Percentiles rank a stretch among this genome's conserved stretches.
Evolutionary conservation across 495 filamentous ascomycete species (phyloP).

Genomic region (Podospora appendiculata): DNA sequence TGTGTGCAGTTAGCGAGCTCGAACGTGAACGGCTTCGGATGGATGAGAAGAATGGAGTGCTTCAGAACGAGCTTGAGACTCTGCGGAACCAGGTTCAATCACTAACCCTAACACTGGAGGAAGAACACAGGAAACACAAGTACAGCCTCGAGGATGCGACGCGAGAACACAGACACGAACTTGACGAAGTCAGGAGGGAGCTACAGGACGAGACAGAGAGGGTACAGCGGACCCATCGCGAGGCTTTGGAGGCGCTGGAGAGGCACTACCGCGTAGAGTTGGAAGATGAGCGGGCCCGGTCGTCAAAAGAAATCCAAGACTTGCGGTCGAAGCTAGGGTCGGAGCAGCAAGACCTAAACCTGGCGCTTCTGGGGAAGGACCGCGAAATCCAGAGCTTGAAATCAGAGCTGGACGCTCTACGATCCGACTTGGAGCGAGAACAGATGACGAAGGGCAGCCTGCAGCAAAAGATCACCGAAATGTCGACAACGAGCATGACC

Average conservation of each 20-base stretch:
- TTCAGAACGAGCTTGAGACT: slow-evolving; percentile 53
- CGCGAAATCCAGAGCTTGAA: slow-evolving; percentile 49
- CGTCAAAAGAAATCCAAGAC: slow-evolving; percentile 57
- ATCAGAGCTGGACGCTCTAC: slow-evolving; percentile 44
- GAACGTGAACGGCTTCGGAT: slow-evolving; percentile 54
- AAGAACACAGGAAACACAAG: slow-evolving; percentile 23
- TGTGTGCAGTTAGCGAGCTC: slow-evolving; percentile 53
- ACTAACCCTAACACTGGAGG: slow-evolving; percentile 20
- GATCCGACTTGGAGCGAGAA: slow-evolving; percentile 53
- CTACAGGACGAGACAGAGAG: slow-evolving; percentile 22
- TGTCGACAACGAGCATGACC: slow-evolving; percentile 51
- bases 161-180: slow-evolving; percentile 20
- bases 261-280: slow-evolving; percentile 28
- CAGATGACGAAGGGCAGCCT: slow-evolving; percentile 15
- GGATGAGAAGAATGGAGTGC: slow-evolving; percentile 42
- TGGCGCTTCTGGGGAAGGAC: slow-evolving; percentile 55
- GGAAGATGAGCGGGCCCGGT: slow-evolving; percentile 53
- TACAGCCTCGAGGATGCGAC: slow-evolving; percentile 33
- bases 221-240: slow-evolving; percentile 20
- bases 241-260: slow-evolving; percentile 39
- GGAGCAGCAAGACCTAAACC: slow-evolving; percentile 55
- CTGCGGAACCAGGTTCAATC: slow-evolving; percentile 34
- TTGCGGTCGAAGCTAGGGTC: slow-evolving; percentile 51
- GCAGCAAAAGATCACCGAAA: slow-evolving; percentile 53
- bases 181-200: slow-evolving; percentile 33